Base-by-base conservation (phyloP, 2,329 filamentous ascomycete species). In the Colletotrichum graminicola region DNA sequence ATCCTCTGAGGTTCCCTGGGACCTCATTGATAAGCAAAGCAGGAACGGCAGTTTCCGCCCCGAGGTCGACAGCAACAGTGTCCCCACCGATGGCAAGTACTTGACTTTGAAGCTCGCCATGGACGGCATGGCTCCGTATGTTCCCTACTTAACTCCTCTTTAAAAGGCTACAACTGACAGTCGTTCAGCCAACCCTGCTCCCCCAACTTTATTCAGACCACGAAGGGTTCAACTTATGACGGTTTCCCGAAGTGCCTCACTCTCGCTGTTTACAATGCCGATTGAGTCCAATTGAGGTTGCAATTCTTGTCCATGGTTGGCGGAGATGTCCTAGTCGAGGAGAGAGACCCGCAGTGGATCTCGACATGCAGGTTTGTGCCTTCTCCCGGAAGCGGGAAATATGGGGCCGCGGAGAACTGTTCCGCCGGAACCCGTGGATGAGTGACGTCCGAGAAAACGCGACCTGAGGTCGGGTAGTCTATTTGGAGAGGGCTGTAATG, bases 1-100 rank as follows among this genome's bases (percentile, higher is more conserved):
- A 84, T 84, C 54, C 80, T 89, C 5, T 77, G 87, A 89, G 75
- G 80, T 89, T 18, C 76, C 89, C 67, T 89, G 87, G 87, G 88
- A 87, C 78, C 75, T 89, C 41, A 86, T 89, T 68, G 87, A 87
- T 62, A 86, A 86, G 79, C 78, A 88, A 72, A 87, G 87, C 66
- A 86, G 86, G 78, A 87, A 83, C 51, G 79, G 83, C 57, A 79
- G 71, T 0, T 78, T 77, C 10, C 74, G 77, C 21, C 87, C 87
- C 0, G 76, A 78, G 1, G 84, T 88, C 61, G 75, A 78, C 56
- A 66, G 41, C 12, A 79, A 80, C 11, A 83, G 85, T 4, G 81
- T 88, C 1, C 86, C 87, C 3, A 85, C 80, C 0, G 86, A 89
- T 69, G 87, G 87, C 26, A 84, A 84, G 69, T 88, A 83, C 74